phyloP scores from a whole-genome alignment of 129 eudicot species.

The Artemisia tridentata region DNA sequence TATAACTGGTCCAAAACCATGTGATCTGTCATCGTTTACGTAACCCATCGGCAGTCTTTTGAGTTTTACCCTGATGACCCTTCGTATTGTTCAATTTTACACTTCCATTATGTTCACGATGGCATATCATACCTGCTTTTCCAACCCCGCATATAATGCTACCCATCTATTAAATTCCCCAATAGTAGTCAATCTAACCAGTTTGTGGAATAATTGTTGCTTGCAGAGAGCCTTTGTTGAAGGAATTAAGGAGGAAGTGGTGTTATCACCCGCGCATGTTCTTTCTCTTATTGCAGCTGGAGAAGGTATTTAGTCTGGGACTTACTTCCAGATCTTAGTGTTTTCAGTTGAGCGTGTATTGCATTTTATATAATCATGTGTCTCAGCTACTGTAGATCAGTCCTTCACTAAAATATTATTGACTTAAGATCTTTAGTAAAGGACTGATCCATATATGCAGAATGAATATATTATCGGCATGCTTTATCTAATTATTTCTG shows the following conservation, averaged over 20 bases:
- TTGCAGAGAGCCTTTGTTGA: conserved; percentile 89
- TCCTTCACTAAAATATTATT: neutral
- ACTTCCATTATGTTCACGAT: neutral
- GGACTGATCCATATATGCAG: too few relatives aligned
- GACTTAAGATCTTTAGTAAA: neutral
- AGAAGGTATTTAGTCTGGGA: conserved; percentile 56
- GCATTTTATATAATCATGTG: neutral
- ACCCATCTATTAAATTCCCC: conserved; percentile 2
- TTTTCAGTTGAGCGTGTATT: conserved; percentile 14
- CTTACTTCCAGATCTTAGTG: conserved; percentile 17
- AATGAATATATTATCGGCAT: neutral
- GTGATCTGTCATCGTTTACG: conserved; percentile 14
- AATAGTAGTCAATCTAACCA: conserved; percentile 1
- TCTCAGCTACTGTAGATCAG: neutral
- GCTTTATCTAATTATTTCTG: neutral
- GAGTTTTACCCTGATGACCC: neutral
- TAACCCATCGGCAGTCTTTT: conserved; percentile 6
- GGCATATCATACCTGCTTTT: conserved; percentile 1
- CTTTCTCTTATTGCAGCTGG: conserved; percentile 97
- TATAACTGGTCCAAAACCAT: conserved; percentile 13
- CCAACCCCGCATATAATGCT: neutral
- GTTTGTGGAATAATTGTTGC: conserved; percentile 27
- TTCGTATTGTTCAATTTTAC: conserved; percentile 1
- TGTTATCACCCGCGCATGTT: conserved; percentile 96
- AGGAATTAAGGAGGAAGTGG: conserved; percentile 97